Conservation (phyloP, 495 filamentous ascomycete species). For the Lasiosphaeriaceae sp. region DNA sequence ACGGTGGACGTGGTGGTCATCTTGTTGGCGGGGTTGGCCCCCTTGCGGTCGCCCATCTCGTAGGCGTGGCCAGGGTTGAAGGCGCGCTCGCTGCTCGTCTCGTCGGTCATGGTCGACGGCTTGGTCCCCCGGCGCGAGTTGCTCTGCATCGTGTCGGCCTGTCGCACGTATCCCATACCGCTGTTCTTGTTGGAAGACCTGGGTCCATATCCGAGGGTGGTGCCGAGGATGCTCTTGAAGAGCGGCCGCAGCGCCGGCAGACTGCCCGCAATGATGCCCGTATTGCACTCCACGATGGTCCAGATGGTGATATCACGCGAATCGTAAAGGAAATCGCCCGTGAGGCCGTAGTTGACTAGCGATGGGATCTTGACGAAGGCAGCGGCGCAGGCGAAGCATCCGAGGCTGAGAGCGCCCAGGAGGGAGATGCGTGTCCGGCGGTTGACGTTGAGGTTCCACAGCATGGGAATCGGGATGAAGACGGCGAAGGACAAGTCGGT, state of each 20-base stretch:
- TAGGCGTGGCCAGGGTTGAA: conserved; percentile 9
- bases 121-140: neutral
- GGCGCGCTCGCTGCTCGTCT: conserved; percentile 11
- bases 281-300: conserved; percentile 21
- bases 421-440: conserved; percentile 35
- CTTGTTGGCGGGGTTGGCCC: too few relatives aligned
- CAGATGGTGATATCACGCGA: conserved; percentile 26
- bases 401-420: conserved; percentile 39
- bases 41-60: conserved; percentile 3
- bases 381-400: conserved; percentile 44
- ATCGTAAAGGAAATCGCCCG: conserved; percentile 45
- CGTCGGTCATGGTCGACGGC: neutral
- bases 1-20: neutral
- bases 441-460: conserved; percentile 44
- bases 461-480: conserved; percentile 39
- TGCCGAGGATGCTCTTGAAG: conserved; percentile 18
- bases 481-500: conserved; percentile 42
- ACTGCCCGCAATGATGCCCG: conserved; percentile 18
- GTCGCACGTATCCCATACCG: conserved; percentile 5
- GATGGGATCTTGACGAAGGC: conserved; percentile 42
- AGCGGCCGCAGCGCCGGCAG: conserved; percentile 17
- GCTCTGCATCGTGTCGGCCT: neutral
- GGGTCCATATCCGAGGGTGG: conserved; percentile 13
- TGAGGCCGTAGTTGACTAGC: conserved; percentile 35
- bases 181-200: neutral